phyloP scores from a whole-genome alignment of 2,329 filamentous ascomycete genomes.

The Fusarium stilboides region DNA sequence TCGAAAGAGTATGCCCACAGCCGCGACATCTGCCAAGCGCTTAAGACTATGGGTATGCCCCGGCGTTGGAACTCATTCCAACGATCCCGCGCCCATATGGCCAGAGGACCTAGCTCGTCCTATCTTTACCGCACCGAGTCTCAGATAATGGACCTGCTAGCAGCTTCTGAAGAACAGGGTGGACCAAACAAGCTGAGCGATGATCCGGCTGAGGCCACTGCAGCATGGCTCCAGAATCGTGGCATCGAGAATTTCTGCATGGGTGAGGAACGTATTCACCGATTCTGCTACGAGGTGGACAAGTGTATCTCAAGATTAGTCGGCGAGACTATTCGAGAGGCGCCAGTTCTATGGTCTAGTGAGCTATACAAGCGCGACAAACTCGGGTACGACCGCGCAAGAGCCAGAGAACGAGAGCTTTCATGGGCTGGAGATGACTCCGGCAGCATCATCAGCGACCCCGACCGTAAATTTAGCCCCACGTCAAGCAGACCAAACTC shows the following conservation, averaged over 20 bases:
- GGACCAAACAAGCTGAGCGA: slow-evolving; percentile 97
- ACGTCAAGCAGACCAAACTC: slow-evolving; percentile 63
- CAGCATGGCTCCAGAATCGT: slow-evolving; percentile 84
- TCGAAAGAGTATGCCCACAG: slow-evolving; percentile 91
- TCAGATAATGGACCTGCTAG: slow-evolving; percentile 89
- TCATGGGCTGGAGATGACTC: slow-evolving; percentile 65
- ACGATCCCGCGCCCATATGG: slow-evolving; percentile 63
- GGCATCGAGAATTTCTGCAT: slow-evolving; percentile 94
- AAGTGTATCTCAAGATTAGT: slow-evolving; percentile 88
- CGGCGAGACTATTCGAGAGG: slow-evolving; percentile 85
- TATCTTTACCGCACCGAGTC: slow-evolving; percentile 86
- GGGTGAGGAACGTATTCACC: slow-evolving; percentile 94
- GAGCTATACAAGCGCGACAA: slow-evolving; percentile 88
- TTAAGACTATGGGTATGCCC: slow-evolving; percentile 89
- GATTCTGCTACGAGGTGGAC: slow-evolving; percentile 92
- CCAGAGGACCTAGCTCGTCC: slow-evolving; percentile 65
- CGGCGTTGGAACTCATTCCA: slow-evolving; percentile 69
- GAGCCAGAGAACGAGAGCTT: slow-evolving; percentile 62
- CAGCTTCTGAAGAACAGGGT: slow-evolving; percentile 85
- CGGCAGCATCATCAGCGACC: slow-evolving; percentile 69
- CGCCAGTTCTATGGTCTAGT: slow-evolving; percentile 92
- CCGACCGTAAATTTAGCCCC: slow-evolving; percentile 64
- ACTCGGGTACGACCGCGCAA: slow-evolving; percentile 67
- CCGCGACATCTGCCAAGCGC: slow-evolving; percentile 85
- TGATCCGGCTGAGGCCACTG: slow-evolving; percentile 89